Base-by-base conservation (phyloP, 225 moss, liverwort and hornwort genomes). In the Polytrichum formosum region DNA sequence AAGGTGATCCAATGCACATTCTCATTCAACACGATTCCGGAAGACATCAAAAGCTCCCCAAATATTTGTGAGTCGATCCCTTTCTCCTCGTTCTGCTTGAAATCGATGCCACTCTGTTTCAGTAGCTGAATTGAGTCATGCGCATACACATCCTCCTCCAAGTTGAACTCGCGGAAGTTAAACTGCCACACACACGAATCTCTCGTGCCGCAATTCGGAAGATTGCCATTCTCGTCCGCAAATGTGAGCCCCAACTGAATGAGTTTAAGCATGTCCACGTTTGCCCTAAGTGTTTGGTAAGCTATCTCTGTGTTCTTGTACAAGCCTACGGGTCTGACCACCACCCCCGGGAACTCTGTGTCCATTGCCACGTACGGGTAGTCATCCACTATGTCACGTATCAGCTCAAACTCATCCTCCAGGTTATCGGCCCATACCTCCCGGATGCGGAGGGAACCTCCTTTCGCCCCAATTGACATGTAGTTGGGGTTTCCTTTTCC, bases 371-470 rank as follows among this genome's bases (percentile, higher is more conserved):
- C 78, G 72, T 94, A 97, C 2, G 96, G 96, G 65, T 91, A 97
- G 75, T 97, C 96, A 74, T 97, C 96, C 71, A 97, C 96, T 78
- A 97, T 90, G 75, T 97, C 96, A 19, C 96, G 89, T 79, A 97
- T 97, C 90, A 97, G 90, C 94, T 92, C 90, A 74, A 97, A 92
- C 89, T 97, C 96, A 82, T 92, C 84, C 79, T 97, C 96, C 60
- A 97, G 89, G 83, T 97, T 97, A 88, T 97, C 93, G 80, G 96
- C 96, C 96, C 96, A 97, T 80, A 97, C 96, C 96, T 97, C 96
- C 96, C 96, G 96, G 92, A 97, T 97, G 92, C 81, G 96, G 96
- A 94, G 87, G 83, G 87, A 87, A 76, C 87, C 83, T 81, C 87
- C 87, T 80, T 87, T 87, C 72, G 83, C 68, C 25, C 80, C 87